Evolutionary conservation across 768 basidiomycete genomes (phyloP).

Genomic region (Butyriboletus loyo): DNA sequence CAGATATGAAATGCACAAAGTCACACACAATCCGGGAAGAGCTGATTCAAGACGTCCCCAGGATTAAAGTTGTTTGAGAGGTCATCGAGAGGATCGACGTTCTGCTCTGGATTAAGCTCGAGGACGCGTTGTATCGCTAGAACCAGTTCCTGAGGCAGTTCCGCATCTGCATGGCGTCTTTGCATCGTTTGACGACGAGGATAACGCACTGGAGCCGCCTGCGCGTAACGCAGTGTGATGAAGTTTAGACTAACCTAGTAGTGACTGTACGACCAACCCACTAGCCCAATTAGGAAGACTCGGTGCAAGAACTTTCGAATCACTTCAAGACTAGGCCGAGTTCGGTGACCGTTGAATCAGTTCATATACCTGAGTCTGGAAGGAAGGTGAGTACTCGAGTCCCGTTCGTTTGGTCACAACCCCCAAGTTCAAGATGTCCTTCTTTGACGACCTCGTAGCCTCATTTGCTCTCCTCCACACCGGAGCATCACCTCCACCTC

Average conservation of each 20-base stretch:
- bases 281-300: conserved; percentile 13
- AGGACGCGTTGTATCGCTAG: conserved; percentile 70
- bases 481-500: background rate
- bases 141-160: conserved; percentile 65
- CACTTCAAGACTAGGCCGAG: background rate
- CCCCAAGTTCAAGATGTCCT: conserved; percentile 11
- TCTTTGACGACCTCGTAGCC: conserved; percentile 22
- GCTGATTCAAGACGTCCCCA: conserved; percentile 50
- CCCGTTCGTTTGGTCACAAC: background rate
- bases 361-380: background rate
- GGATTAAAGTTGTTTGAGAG: conserved; percentile 57
- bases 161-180: conserved; percentile 32
- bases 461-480: conserved; percentile 14
- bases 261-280: too few species aligned
- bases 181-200: conserved; percentile 16
- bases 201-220: background rate
- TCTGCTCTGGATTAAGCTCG: conserved; percentile 43
- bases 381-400: conserved; percentile 9
- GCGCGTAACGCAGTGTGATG: background rate
- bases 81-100: conserved; percentile 55
- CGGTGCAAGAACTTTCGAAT: background rate
- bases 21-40: conserved; percentile 76
- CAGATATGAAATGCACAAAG: background rate
- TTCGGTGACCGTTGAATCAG: background rate
- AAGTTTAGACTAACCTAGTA: too few species aligned